Evolutionary conservation across 306 rosid species (phyloP).

Genomic region (Chamaecrista fasciculata): DNA sequence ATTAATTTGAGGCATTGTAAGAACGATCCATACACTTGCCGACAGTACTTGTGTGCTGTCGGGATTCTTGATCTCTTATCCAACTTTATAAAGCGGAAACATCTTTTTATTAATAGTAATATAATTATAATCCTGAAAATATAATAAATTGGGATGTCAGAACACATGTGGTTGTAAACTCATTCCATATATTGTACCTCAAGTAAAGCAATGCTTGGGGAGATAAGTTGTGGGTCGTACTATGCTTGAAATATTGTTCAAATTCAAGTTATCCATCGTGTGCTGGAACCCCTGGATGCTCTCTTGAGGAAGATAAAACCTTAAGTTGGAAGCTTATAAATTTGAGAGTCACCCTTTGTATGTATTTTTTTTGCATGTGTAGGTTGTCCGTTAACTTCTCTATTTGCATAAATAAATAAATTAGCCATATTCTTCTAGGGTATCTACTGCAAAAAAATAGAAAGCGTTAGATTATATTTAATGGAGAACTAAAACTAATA

Average conservation of each 20-base stretch:
- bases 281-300: neutral
- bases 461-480: neutral
- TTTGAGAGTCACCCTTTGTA: neutral
- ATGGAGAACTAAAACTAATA: neutral
- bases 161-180: neutral
- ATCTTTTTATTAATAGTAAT: neutral
- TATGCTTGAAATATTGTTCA: neutral
- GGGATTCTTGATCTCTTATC: constrained; percentile 22
- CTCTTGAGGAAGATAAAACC: neutral
- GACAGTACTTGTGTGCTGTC: constrained; percentile 26
- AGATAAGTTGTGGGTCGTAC: neutral
- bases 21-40: constrained; percentile 16
- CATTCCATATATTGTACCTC: neutral
- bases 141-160: neutral
- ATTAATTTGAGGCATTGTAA: neutral
- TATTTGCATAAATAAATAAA: too few species aligned
- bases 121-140: neutral
- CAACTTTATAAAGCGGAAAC: neutral
- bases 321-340: neutral
- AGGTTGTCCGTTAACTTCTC: neutral
- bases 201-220: neutral
- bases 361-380: neutral
- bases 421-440: neutral
- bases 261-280: neutral
- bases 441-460: neutral